phyloP scores from a whole-genome alignment of 805 yeast genomes.

The Metschnikowia kofuensis region DNA sequence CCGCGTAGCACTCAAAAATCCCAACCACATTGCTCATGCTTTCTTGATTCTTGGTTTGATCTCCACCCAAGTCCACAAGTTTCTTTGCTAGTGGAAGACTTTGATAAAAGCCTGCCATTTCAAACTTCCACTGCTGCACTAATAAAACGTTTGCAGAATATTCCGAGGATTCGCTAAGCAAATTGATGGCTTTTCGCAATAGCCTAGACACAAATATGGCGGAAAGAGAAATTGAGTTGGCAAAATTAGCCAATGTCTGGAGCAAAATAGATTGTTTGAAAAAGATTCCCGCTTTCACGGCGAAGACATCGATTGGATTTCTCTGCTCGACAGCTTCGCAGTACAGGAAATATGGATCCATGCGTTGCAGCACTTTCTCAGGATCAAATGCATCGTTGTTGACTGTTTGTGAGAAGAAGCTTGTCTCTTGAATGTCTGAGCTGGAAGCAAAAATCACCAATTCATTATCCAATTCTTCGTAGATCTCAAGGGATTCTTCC shows the following conservation, averaged over 20 bases:
- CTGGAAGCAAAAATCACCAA: conserved; percentile 13
- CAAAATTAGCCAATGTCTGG: conserved; percentile 34
- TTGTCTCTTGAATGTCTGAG: not conserved
- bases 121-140: conserved; percentile 39
- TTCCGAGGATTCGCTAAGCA: conserved; percentile 38
- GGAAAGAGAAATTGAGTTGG: conserved; percentile 40
- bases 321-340: conserved; percentile 5
- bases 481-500: conserved; percentile 58
- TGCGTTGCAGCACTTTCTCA: conserved; percentile 1
- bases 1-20: conserved; percentile 44
- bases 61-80: conserved; percentile 23
- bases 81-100: conserved; percentile 21
- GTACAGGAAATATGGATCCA: conserved; percentile 9
- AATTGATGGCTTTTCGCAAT: conserved; percentile 33
- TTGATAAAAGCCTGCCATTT: conserved; percentile 41
- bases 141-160: conserved; percentile 16
- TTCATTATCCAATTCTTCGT: conserved; percentile 41
- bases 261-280: conserved; percentile 34
- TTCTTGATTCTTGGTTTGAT: conserved; percentile 12
- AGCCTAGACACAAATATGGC: conserved; percentile 40
- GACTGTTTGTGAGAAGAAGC: not conserved
- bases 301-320: conserved; percentile 10
- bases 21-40: conserved; percentile 19
- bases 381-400: conserved; percentile 11
- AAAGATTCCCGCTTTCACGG: conserved; percentile 26